A percentile compares a stretch with the other conserved stretches of the same genome.
These are phyloP conservation scores for Grammothele lineata DNA, from an alignment of 768 basidiomycete species.

Conservation along the genomic window DNA sequence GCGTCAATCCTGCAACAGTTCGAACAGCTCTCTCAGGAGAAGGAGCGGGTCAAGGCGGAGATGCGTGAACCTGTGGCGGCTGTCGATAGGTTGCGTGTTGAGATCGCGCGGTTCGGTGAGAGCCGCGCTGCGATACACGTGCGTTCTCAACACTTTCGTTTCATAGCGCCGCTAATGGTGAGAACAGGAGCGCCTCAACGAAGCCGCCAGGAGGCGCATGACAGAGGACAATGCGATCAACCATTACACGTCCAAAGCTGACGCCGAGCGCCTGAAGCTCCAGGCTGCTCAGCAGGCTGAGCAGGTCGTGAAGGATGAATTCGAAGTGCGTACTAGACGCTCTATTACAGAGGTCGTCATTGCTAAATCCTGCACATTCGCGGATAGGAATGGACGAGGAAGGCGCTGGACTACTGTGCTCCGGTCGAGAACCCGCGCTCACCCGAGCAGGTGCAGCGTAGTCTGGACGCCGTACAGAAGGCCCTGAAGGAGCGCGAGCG, in stretches of 20 bases:
- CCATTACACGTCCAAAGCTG: slow-evolving; percentile 51
- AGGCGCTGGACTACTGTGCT: slow-evolving; percentile 60
- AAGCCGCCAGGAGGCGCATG: slow-evolving; percentile 45
- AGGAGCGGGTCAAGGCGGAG: slow-evolving; percentile 41
- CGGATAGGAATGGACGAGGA: slow-evolving; percentile 50
- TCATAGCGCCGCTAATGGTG: slow-evolving; percentile 4
- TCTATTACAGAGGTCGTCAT: no score
- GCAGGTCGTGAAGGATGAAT: slow-evolving; percentile 56
- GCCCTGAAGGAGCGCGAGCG: slow-evolving; percentile 66
- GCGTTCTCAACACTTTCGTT: slow-evolving; percentile 19
- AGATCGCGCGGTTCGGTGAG: slow-evolving; percentile 50
- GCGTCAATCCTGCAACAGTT: slow-evolving; percentile 45
- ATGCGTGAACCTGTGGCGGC: slow-evolving; percentile 42
- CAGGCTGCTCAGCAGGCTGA: slow-evolving; percentile 40
- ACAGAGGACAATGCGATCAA: slow-evolving; percentile 43
- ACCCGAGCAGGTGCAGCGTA: slow-evolving; percentile 50
- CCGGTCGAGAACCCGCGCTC: slow-evolving; percentile 55
- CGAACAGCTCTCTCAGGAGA: slow-evolving; percentile 39
- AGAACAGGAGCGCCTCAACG: slow-evolving; percentile 44
- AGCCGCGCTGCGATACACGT: slow-evolving; percentile 42
- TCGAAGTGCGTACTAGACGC: slow-evolving; percentile 43
- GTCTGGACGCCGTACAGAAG: slow-evolving; percentile 57
- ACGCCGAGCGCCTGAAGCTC: slow-evolving; percentile 44
- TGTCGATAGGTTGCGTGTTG: slow-evolving; percentile 40
- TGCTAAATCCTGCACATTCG: not conserved